Evolutionary conservation across 2,329 filamentous ascomycete genomes (phyloP).

Genomic region (Neonectria coccinea): DNA sequence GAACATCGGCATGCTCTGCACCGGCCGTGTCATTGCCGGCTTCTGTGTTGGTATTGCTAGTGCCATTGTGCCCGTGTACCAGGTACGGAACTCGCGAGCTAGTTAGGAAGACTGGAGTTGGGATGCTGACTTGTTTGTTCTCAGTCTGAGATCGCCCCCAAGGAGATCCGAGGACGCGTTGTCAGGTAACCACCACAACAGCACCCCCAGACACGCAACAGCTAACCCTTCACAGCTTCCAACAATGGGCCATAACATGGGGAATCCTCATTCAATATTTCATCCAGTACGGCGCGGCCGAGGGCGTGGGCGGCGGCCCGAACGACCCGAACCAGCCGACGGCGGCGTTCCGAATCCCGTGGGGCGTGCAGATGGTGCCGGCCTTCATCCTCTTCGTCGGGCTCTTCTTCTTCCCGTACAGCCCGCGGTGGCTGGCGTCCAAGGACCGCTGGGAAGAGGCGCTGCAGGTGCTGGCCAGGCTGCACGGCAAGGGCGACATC

Average conservation of each 20-base stretch:
- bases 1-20: conserved; percentile 77
- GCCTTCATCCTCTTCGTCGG: conserved; percentile 65
- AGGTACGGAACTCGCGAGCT: conserved; percentile 53
- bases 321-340: conserved; percentile 62
- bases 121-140: not conserved
- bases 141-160: conserved; percentile 70
- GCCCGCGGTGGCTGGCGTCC: conserved; percentile 77
- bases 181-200: conserved; percentile 52
- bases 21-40: conserved; percentile 78
- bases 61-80: conserved; percentile 77
- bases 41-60: conserved; percentile 80
- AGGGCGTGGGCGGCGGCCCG: conserved; percentile 62
- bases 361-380: conserved; percentile 70
- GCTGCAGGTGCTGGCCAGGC: conserved; percentile 65
- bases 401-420: conserved; percentile 71
- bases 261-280: conserved; percentile 76
- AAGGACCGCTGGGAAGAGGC: conserved; percentile 76
- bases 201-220: not conserved
- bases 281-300: conserved; percentile 72
- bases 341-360: conserved; percentile 70
- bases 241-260: conserved; percentile 80
- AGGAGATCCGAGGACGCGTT: conserved; percentile 68
- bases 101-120: not conserved
- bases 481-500: conserved; percentile 69
- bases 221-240: conserved; percentile 53